These are phyloP conservation scores for Penicillium flavigenum DNA, from an alignment of 495 filamentous ascomycete genomes.

Conservation along the genomic window DNA sequence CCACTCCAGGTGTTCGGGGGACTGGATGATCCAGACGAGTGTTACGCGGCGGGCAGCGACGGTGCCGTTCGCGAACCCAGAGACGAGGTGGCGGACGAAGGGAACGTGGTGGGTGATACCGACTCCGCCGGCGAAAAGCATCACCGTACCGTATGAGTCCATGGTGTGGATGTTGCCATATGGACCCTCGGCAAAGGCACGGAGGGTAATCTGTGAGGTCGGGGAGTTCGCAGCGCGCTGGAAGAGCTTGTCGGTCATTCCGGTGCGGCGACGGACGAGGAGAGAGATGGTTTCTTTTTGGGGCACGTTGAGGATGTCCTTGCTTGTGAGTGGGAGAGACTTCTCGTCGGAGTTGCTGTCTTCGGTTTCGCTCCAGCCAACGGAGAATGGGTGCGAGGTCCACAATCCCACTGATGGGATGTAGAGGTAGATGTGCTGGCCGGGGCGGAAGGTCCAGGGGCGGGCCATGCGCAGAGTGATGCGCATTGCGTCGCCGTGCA, in stretches of 20 bases:
- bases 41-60: conserved; percentile 76
- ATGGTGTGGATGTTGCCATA: conserved; percentile 81
- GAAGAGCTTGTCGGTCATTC: conserved; percentile 84
- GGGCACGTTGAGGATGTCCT: conserved; percentile 31
- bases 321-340: conserved; percentile 37
- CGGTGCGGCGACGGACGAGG: conserved; percentile 79
- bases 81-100: conserved; percentile 78
- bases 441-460: conserved; percentile 74
- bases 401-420: conserved; percentile 71
- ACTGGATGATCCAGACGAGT: conserved; percentile 89
- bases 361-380: conserved; percentile 73
- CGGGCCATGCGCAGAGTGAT: conserved; percentile 79
- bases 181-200: conserved; percentile 76
- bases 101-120: conserved; percentile 94
- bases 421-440: conserved; percentile 86
- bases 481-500: conserved; percentile 79
- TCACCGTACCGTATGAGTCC: conserved; percentile 83
- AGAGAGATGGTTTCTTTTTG: conserved; percentile 68
- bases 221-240: conserved; percentile 50
- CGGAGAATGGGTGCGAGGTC: conserved; percentile 91
- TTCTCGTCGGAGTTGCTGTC: conserved; percentile 42
- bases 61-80: conserved; percentile 67
- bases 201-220: conserved; percentile 50
- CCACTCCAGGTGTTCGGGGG: conserved; percentile 87
- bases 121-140: conserved; percentile 88